Evolutionary conservation across 2,329 filamentous ascomycete species (phyloP).

Genomic region (Amauroascus verrucosus): DNA sequence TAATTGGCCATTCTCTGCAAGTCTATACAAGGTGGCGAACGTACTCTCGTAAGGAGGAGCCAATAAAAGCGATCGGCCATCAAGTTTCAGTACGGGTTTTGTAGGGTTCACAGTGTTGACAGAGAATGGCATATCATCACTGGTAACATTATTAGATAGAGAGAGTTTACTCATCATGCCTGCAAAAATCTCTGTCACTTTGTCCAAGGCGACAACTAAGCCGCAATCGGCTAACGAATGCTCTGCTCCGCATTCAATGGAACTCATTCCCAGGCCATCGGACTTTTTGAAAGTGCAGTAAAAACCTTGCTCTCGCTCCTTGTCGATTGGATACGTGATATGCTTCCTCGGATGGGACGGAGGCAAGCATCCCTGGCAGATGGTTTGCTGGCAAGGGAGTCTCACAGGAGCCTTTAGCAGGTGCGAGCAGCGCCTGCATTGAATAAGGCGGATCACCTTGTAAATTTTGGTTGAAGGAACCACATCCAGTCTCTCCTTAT

Average conservation of each 20-base stretch:
- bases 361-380: conserved; percentile 69
- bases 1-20: conserved; percentile 54
- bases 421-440: conserved; percentile 64
- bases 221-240: conserved; percentile 70
- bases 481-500: background rate
- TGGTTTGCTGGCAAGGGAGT: conserved; percentile 67
- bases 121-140: conserved; percentile 29
- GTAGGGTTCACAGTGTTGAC: conserved; percentile 35
- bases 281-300: conserved; percentile 46
- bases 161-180: conserved; percentile 20
- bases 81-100: conserved; percentile 38
- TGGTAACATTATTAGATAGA: conserved; percentile 30
- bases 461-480: conserved; percentile 33
- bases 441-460: conserved; percentile 60
- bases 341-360: conserved; percentile 52
- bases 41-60: background rate
- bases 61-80: background rate
- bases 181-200: conserved; percentile 54
- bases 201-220: conserved; percentile 64
- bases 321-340: conserved; percentile 65
- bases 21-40: conserved; percentile 20
- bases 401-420: conserved; percentile 60
- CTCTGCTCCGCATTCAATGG: conserved; percentile 52
- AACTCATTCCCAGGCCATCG: conserved; percentile 22
- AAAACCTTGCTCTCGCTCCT: conserved; percentile 59